phyloP scores from a whole-genome alignment of 2,329 filamentous ascomycete genomes.

The Coleophoma cylindrospora region DNA sequence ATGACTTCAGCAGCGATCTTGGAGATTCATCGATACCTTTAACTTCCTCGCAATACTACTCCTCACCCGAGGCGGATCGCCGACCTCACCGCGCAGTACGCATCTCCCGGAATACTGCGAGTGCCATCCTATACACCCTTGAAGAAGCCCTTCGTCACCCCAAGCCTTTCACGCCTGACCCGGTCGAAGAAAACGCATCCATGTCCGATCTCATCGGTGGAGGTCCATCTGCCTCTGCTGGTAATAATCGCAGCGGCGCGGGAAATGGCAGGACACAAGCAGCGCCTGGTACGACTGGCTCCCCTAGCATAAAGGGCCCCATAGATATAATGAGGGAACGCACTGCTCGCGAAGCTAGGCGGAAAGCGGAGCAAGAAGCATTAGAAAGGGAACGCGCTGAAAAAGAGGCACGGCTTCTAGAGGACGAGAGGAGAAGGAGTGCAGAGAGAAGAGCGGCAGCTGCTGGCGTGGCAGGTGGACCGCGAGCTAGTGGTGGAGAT shows the following conservation, averaged over 20 bases:
- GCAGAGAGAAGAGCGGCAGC: slow-evolving; percentile 56
- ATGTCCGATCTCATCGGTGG: slow-evolving; percentile 81
- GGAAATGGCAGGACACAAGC: slow-evolving; percentile 41
- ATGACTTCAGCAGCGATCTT: slow-evolving; percentile 23
- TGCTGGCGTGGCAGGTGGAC: slow-evolving; percentile 40
- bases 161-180: slow-evolving; percentile 75
- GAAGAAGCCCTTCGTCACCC: slow-evolving; percentile 86
- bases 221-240: slow-evolving; percentile 48
- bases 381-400: slow-evolving; percentile 43
- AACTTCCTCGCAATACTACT: slow-evolving; percentile 14
- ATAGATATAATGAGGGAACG: slow-evolving; percentile 90
- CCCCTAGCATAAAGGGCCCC: slow-evolving; percentile 67
- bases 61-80: slow-evolving; percentile 19
- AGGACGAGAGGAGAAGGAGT: slow-evolving; percentile 47
- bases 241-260: slow-evolving; percentile 53
- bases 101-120: slow-evolving; percentile 79
- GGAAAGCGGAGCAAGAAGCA: slow-evolving; percentile 44
- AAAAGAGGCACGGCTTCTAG: slow-evolving; percentile 47
- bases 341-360: slow-evolving; percentile 68
- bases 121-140: slow-evolving; percentile 86
- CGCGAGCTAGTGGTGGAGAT: slow-evolving; percentile 14
- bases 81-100: slow-evolving; percentile 46
- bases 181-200: slow-evolving; percentile 80
- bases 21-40: slow-evolving; percentile 16
- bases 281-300: slow-evolving; percentile 44